These are phyloP conservation scores for Dendryphion nanum DNA, from an alignment of 2,329 filamentous ascomycete species.

Conservation along the genomic window DNA sequence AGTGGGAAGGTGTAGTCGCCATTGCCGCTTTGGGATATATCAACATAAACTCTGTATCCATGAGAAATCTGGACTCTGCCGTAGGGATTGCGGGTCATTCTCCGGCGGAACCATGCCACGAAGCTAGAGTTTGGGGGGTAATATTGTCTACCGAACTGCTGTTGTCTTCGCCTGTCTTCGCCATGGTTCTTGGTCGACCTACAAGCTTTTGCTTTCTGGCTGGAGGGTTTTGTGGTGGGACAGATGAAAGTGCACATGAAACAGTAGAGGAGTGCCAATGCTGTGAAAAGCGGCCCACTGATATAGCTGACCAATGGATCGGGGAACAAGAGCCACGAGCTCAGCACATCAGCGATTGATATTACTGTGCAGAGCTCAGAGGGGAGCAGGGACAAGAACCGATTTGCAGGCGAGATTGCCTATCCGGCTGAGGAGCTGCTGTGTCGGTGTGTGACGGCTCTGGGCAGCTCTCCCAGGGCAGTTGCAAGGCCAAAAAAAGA, in stretches of 20 bases:
- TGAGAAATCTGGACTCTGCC: too few relatives aligned
- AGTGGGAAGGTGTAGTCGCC: conserved; percentile 4
- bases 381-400: conserved; percentile 7
- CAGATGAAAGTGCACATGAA: too few relatives aligned
- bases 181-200: too few relatives aligned
- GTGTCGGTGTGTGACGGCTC: too few relatives aligned
- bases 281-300: conserved; percentile 2
- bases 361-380: conserved; percentile 4
- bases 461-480: too few relatives aligned
- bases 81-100: conserved; percentile 1
- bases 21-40: conserved; percentile 6
- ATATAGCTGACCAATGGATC: conserved; percentile 10
- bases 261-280: conserved; percentile 4
- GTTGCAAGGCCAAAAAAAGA: too few relatives aligned
- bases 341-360: conserved; percentile 6
- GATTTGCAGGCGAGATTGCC: conserved; percentile 9
- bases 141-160: too few relatives aligned
- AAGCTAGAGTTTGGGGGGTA: too few relatives aligned
- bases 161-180: too few relatives aligned
- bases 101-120: conserved; percentile 6
- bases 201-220: too few relatives aligned
- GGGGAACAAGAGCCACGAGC: conserved; percentile 6
- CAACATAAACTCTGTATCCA: conserved; percentile 3
- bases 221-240: too few relatives aligned
- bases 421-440: conserved; percentile 1